A percentile compares a stretch with the other conserved stretches of the same genome.
phyloP scores from a whole-genome alignment of 1,284 basidiomycete species.

The Naganishia cerealis region DNA sequence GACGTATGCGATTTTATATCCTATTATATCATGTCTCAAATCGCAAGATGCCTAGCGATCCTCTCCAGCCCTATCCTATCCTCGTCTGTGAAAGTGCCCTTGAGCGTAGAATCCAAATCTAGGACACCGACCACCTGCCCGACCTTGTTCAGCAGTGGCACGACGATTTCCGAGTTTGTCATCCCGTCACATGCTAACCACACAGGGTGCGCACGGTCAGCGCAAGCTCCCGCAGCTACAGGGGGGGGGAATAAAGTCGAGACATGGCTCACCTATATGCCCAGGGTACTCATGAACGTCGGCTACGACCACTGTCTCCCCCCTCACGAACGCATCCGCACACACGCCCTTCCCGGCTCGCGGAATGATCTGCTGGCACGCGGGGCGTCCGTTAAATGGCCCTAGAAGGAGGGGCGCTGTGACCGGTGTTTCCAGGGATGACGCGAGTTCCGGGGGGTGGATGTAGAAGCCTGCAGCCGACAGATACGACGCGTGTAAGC shows the following conservation, averaged over 20 bases:
- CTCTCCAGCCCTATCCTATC: slow-evolving; percentile 71
- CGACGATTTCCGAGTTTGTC: slow-evolving; percentile 81
- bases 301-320: slow-evolving; percentile 63
- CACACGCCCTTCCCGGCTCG: slow-evolving; percentile 70
- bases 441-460: slow-evolving; percentile 61
- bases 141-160: slow-evolving; percentile 60
- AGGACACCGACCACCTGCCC: slow-evolving; percentile 68
- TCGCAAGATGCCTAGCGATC: slow-evolving; percentile 65
- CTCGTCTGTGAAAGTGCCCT: slow-evolving; percentile 70
- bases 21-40: slow-evolving; percentile 32
- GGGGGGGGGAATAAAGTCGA: not conserved
- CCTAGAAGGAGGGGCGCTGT: slow-evolving; percentile 63
- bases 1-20: not conserved
- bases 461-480: slow-evolving; percentile 74
- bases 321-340: slow-evolving; percentile 68
- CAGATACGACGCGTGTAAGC: not conserved
- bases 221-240: not conserved
- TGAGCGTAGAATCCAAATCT: slow-evolving; percentile 75
- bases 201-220: no score
- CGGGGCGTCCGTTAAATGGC: slow-evolving; percentile 83
- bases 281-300: slow-evolving; percentile 78
- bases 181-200: slow-evolving; percentile 71
- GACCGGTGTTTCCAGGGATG: slow-evolving; percentile 17
- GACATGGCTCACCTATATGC: slow-evolving; percentile 62
- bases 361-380: slow-evolving; percentile 74